Evolutionary conservation across 495 filamentous ascomycete genomes (phyloP).

Genomic region (Aspergillus funiculosus): DNA sequence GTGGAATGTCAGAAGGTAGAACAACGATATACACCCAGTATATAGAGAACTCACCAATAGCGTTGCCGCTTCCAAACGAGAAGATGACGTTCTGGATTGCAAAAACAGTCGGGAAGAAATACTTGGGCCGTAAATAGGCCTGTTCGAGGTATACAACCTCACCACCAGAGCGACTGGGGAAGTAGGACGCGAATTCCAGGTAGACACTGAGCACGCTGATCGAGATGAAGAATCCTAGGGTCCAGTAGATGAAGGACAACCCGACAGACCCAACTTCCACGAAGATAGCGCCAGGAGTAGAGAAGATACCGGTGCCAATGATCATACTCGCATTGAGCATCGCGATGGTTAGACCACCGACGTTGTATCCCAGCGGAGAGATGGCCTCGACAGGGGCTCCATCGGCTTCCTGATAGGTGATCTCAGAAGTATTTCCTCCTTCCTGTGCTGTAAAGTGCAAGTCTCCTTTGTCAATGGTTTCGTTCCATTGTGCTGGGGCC

Average conservation of each 20-base stretch:
- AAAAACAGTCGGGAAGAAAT: slow-evolving; percentile 55
- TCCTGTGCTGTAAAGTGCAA: too few relatives aligned
- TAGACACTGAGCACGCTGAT: slow-evolving; percentile 50
- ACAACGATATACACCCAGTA: too few relatives aligned
- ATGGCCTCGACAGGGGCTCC: slow-evolving; percentile 55
- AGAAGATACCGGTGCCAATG: slow-evolving; percentile 62
- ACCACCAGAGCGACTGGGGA: slow-evolving; percentile 59
- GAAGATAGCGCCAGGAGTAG: slow-evolving; percentile 53
- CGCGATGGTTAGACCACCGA: slow-evolving; percentile 49
- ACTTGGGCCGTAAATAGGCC: slow-evolving; percentile 53
- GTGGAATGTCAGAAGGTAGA: background rate
- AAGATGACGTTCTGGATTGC: slow-evolving; percentile 53
- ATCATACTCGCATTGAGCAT: slow-evolving; percentile 59
- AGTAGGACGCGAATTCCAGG: slow-evolving; percentile 55
- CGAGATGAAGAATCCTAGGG: slow-evolving; percentile 55
- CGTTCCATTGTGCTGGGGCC: too few relatives aligned
- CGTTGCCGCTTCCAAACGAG: slow-evolving; percentile 57
- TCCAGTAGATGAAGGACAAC: slow-evolving; percentile 54
- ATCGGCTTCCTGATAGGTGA: slow-evolving; percentile 55
- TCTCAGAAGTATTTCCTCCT: slow-evolving; percentile 48
- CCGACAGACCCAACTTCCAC: slow-evolving; percentile 54
- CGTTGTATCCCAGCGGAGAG: slow-evolving; percentile 56
- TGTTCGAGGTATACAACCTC: slow-evolving; percentile 64
- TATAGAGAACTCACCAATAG: slow-evolving; percentile 47
- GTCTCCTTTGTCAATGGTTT: too few relatives aligned